Base-by-base conservation (phyloP, 2,329 filamentous ascomycete species). In the Apiospora phragmitis region DNA sequence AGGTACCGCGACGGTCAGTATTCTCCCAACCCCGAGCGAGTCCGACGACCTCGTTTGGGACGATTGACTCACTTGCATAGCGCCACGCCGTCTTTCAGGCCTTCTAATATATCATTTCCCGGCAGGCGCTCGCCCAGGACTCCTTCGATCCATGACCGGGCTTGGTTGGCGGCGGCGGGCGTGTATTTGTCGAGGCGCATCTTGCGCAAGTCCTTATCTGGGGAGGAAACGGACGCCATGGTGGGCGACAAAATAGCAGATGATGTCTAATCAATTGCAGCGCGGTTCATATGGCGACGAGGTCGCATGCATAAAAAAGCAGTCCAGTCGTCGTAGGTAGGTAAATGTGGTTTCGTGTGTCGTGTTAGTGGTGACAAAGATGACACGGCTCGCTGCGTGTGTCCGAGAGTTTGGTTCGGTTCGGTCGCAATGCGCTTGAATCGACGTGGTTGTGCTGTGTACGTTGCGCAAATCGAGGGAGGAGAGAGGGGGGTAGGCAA, bases 131-230 rank as follows among this genome's bases (percentile, higher is more conserved):
- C 92, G 73, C 92, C 93, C 43, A 99, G 83, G 1, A 90, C 87
- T 49, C 90, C 88, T 81, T 98, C 94, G 74, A 99, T 95, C 94
- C 96, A 99, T 74, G 85, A 82, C 65, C 91, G 91, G 26, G 90
- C 92, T 84, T 98, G 95, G 76, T 94, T 94, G 68, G 94, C 95
- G 51, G 95, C 95, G 76, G 92, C 90, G 29, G 94, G 94, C 1
- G 95, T 98, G 83, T 97, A 98, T 83, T 95, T 93, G 72, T 95
- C 93, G 77, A 97, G 87, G 82, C 96, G 95, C 88, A 98, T 83
- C 81, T 91, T 94, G 87, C 94, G 93, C 90, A 99, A 88, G 85
- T 99, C 96, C 82, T 95, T 95, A 83, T 98, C 96, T 72, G 99
- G 86, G 73, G 94, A 97, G 74, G 94, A 89, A 42, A 98, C 95